Conservation (phyloP, 176 grass and related monocot genomes). For the Triticum timopheevii region DNA sequence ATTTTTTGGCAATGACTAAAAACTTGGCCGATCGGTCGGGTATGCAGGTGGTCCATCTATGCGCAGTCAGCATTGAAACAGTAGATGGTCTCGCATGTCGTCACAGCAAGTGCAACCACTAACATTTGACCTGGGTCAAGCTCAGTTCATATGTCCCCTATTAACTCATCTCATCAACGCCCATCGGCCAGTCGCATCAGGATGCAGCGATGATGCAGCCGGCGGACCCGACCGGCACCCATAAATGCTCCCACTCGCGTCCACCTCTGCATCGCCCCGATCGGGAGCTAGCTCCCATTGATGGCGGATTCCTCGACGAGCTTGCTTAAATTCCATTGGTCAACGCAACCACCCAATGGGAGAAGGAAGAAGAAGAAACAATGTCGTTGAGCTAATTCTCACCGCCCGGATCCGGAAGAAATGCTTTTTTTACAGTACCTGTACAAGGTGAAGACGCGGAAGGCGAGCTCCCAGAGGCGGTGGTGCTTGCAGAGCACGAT, state of each 20-base stretch:
- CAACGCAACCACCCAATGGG: neutral
- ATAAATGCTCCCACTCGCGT: constrained; percentile 12
- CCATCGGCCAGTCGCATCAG: constrained; percentile 24
- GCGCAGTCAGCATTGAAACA: neutral
- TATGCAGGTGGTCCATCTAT: neutral
- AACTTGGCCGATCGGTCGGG: neutral
- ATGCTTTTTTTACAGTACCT: constrained; percentile 32
- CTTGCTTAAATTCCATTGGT: neutral
- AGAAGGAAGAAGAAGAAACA: neutral
- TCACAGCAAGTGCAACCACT: neutral
- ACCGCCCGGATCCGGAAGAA: neutral
- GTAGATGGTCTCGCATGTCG: neutral
- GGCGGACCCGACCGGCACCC: neutral
- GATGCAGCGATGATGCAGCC: neutral
- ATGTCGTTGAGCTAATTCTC: constrained; percentile 29
- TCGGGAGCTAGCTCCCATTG: neutral
- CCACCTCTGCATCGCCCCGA: neutral
- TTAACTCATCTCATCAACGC: constrained; percentile 16
- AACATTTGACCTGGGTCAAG: constrained; percentile 34
- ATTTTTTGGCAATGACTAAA: neutral
- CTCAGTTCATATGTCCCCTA: constrained; percentile 6
- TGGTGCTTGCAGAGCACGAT: constrained; percentile 94
- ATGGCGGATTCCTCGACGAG: neutral
- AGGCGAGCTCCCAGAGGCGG: constrained; percentile 76
- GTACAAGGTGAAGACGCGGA: constrained; percentile 83